Base-by-base conservation (phyloP, 1,284 basidiomycete genomes). In the Clitocybe nebularis region DNA sequence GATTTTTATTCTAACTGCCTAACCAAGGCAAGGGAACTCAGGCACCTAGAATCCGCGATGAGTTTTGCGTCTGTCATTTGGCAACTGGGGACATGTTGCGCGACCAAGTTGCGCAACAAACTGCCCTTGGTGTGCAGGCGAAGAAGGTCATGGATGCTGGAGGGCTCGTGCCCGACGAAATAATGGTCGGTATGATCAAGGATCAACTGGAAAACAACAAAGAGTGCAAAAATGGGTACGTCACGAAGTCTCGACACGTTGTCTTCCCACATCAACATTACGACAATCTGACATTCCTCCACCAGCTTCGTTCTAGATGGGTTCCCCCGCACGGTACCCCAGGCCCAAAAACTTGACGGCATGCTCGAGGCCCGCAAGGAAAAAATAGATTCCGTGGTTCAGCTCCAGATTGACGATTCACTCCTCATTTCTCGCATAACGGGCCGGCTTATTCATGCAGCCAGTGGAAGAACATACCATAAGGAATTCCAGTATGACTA, bases 131-230 rank as follows among this genome's bases (percentile, higher is more conserved):
- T 49, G 72, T 88, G 44, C 80, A 90, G 59, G 95, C 95, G 24
- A 98, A 99, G 79, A 93, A 94, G 69, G 88, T 98, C 65, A 98
- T 99, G 91, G 94, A 98, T 64, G 77, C 81, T 23, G 94, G 95
- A 38, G 93, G 88, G 19, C 82, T 99, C 41, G 93, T 99, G 45
- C 79, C 82, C 39, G 95, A 99, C 64, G 94, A 98, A 51, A 96
- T 99, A 62, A 89, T 99, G 84, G 92, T 99, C 41, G 81, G 81
- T 49, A 99, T 99, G 84, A 98, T 99, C 72, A 89, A 91, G 72
- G 82, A 93, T 60, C 93, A 99, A 74, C 74, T 99, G 38, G 88
- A 94, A 66, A 89, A 83, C 67, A 99, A 99, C 79, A 78, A 84
- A 64, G 73, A 74, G 19, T 99, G 95, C 77, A 84, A 89, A 73